Percentiles rank a stretch among this genome's conserved stretches.
phyloP scores from a whole-genome alignment of 495 filamentous ascomycete species.

The Corynascus novoguineensis region DNA sequence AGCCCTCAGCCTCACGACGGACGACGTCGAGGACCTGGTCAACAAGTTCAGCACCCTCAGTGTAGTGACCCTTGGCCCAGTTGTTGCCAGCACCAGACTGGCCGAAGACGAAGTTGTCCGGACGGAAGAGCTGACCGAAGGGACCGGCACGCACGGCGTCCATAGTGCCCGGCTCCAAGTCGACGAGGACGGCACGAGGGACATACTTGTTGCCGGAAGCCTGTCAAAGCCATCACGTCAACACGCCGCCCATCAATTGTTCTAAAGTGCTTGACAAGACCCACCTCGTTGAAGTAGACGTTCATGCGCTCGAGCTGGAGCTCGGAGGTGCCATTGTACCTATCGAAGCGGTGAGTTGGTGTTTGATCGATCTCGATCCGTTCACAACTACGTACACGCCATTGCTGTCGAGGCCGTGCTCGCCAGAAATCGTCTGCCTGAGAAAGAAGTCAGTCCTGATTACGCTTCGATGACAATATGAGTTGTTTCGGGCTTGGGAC shows the following conservation, averaged over 20 bases:
- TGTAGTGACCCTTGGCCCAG: conserved; percentile 99
- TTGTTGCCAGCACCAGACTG: conserved; percentile 99
- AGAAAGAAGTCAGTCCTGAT: conserved; percentile 16
- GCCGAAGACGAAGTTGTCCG: conserved; percentile 99
- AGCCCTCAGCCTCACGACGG: conserved; percentile 96
- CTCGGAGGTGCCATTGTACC: conserved; percentile 95
- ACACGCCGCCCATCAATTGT: neutral
- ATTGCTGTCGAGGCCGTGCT: conserved; percentile 97
- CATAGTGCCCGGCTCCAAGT: conserved; percentile 98
- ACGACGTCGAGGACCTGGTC: conserved; percentile 98
- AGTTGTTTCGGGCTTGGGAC: conserved; percentile 9
- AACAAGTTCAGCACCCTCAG: conserved; percentile 97
- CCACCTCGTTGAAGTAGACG: conserved; percentile 99
- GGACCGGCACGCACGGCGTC: conserved; percentile 98
- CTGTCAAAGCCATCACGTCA: conserved; percentile 39
- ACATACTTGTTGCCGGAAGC: conserved; percentile 97
- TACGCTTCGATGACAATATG: neutral
- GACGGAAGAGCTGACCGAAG: conserved; percentile 99
- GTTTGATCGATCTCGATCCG: neutral
- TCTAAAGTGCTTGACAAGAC: conserved; percentile 9
- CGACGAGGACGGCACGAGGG: conserved; percentile 97
- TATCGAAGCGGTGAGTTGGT: conserved; percentile 42
- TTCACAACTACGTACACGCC: conserved; percentile 50
- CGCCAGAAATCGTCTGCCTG: conserved; percentile 88
- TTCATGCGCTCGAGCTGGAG: conserved; percentile 99